These are phyloP conservation scores for Ogataea parapolymorpha DNA, from an alignment of 805 yeast genomes.

Conservation along the genomic window DNA sequence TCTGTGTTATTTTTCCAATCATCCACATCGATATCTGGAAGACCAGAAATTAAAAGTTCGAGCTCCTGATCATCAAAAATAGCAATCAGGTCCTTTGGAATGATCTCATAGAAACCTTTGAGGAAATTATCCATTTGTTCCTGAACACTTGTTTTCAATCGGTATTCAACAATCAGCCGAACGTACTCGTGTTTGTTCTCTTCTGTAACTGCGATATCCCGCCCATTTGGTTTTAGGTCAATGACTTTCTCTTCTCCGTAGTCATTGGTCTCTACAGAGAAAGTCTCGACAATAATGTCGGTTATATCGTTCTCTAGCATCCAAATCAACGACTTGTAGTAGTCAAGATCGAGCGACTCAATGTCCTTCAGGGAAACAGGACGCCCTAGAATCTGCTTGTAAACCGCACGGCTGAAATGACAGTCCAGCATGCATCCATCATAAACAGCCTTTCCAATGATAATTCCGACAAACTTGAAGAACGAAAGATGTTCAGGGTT, in stretches of 20 bases:
- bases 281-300: conserved; percentile 90
- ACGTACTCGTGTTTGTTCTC: conserved; percentile 90
- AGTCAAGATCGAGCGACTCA: conserved; percentile 90
- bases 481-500: conserved; percentile 91
- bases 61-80: conserved; percentile 95
- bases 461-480: conserved; percentile 90
- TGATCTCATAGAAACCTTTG: conserved; percentile 85
- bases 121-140: conserved; percentile 86
- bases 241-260: conserved; percentile 84
- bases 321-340: conserved; percentile 90
- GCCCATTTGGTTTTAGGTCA: conserved; percentile 80
- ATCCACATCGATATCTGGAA: conserved; percentile 93
- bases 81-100: conserved; percentile 76
- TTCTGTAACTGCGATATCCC: conserved; percentile 83
- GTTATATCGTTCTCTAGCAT: conserved; percentile 96
- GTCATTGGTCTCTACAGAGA: conserved; percentile 89
- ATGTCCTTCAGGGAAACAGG: conserved; percentile 85
- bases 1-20: conserved; percentile 91
- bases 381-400: conserved; percentile 77
- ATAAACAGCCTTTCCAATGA: conserved; percentile 90
- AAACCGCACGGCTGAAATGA: conserved; percentile 92
- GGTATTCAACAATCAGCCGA: conserved; percentile 76
- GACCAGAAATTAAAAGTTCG: conserved; percentile 86
- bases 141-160: conserved; percentile 75
- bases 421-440: conserved; percentile 87